Conservation (phyloP, 176 grass and related monocot species). For the Oryza meridionalis region DNA sequence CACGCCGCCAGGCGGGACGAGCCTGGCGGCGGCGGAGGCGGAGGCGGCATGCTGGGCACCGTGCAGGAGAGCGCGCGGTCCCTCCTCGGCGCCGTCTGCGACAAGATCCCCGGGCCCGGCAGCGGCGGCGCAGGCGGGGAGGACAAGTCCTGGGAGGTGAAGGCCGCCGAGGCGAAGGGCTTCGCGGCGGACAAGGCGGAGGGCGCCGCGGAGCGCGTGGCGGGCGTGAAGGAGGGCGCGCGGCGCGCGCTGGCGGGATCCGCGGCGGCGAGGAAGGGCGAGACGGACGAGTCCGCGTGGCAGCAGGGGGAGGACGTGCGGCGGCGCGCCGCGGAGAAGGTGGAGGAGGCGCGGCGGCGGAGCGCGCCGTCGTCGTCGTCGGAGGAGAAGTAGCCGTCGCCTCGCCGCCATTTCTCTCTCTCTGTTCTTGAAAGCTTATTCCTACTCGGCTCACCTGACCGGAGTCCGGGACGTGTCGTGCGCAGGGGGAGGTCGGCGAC, state of each 20-base stretch:
- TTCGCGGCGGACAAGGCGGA: slow-evolving; percentile 6
- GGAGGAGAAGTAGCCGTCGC: slow-evolving; percentile 23
- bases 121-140: not conserved
- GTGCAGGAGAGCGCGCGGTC: slow-evolving; percentile 47
- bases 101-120: slow-evolving; percentile 11
- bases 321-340: slow-evolving; percentile 50
- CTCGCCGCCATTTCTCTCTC: not conserved
- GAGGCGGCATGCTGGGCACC: slow-evolving; percentile 38
- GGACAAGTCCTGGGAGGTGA: too few relatives aligned
- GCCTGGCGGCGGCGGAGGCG: not conserved
- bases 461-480: not conserved
- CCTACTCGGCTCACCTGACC: too few relatives aligned
- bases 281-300: slow-evolving; percentile 55
- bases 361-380: slow-evolving; percentile 15
- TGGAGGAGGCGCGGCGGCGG: slow-evolving; percentile 18
- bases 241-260: slow-evolving; percentile 40
- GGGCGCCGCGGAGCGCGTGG: slow-evolving; percentile 38
- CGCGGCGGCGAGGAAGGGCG: slow-evolving; percentile 43
- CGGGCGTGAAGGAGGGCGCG: slow-evolving; percentile 33
- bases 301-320: slow-evolving; percentile 52
- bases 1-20: slow-evolving; percentile 25
- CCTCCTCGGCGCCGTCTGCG: slow-evolving; percentile 35
- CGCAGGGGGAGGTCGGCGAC: slow-evolving; percentile 40
- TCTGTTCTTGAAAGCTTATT: not conserved
- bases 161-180: too few relatives aligned